Evolutionary conservation across 257 asterid species (phyloP), one percentile per base, ranked within the genome.

Genomic region (Rehmannia glutinosa): DNA sequence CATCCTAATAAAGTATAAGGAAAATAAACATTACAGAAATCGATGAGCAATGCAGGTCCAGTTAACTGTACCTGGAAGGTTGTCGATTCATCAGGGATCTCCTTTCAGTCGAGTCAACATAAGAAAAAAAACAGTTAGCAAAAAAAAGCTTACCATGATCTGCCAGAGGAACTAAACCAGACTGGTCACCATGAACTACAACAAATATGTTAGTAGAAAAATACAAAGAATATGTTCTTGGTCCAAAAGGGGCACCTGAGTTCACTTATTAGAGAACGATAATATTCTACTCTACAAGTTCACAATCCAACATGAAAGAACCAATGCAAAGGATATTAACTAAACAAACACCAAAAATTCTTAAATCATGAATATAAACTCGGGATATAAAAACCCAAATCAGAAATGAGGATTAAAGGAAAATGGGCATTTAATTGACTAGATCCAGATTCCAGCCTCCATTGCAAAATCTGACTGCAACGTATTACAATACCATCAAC

Each of bases 401-500:
- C 30, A 38, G 50, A 19, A 42, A 57, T 6, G 16, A 15, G 62
- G 63, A 59, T 11, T 3, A 3, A 10, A 45, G 43, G 32, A 49
- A 65, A 67, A 36, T 25, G 21, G 71, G 38, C 35, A 20, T 62
- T 61, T 8, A 64, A 61, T 32, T 60, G 27, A 74, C 53, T 32
- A 62, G 59, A 42, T 28, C 15, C 56, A 57, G 45, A 6, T n/a
- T n/a, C n/a, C n/a, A 28, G 5, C 65, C 39, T 73, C 68, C 49
- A 51, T 24, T n/a, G 59, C 60, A 69, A 62, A 62, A 72, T 25
- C 63, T 64, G 72, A 59, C 47, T 17, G 24, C 57, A 46, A 19
- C 15, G 57, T 4, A 39, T 27, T 60, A 36, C 41, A 52, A 41
- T 65, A 79, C 61, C 72, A 68, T 55, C 69, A 57, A 35, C 68